Base-by-base conservation (phyloP, 257 asterid species). In the Solanum phureja region DNA sequence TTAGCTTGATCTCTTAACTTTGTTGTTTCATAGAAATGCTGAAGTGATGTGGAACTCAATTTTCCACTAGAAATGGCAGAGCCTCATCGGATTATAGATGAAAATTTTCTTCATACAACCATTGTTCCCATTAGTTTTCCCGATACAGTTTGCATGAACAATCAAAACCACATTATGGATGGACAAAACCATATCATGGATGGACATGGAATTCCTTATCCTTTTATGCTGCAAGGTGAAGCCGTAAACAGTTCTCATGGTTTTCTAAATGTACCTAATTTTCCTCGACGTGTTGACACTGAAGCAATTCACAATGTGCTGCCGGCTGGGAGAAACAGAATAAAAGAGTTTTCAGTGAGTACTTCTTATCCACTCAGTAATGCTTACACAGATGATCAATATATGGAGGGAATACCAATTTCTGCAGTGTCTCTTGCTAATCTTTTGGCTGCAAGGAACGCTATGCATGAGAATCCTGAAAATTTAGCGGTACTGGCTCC, bases 131-230 rank as follows among this genome's bases (percentile, higher is more conserved):
- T 82, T 27, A 83, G 76, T 56, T 90, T 88, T 75, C 37, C 91
- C 8, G 89, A 89, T 37, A 87, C 89, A 29, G 24, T 83, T 40
- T 87, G 84, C 29, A 14, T 86, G 87, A 92, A 86, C 31, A 58
- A 82, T 74, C 94, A 89, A 11, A 87, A 82, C 31, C 91, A 89
- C 16, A 66, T 81, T 21, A 89, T 90, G 91, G 83, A 84, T 60
- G 94, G 93, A 33, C 66, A 44, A 79, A 79, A 79, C 60, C 92
- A 89, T 34, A 83, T 83, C 34, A 85, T 90, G 91, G 83, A 86
- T 73, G 94, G 94, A 33, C 88, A 84, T 73, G 94, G 93, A 37
- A 88, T 90, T 86, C 89, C 90, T 42, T 12, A 85, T 35, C 93
- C 95, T 83, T 87, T 89, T 9, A 38, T 86, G 31, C 87, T 85